Evolutionary conservation across 2,329 filamentous ascomycete genomes (phyloP).

Genomic region (Apiospora koreana): DNA sequence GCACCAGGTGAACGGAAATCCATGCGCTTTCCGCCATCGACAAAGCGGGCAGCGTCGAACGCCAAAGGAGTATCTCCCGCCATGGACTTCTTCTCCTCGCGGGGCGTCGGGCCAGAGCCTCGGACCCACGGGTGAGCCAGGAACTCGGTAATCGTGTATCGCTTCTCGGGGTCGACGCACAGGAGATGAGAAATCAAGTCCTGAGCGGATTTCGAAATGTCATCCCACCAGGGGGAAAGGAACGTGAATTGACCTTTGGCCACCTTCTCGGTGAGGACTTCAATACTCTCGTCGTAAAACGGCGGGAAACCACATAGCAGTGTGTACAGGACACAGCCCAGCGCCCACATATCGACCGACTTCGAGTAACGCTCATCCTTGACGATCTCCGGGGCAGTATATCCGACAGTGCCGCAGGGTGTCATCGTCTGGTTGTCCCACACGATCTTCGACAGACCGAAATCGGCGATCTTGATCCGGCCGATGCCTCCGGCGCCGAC

Average conservation of each 20-base stretch:
- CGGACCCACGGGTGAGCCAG: constrained; percentile 93
- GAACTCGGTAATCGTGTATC: constrained; percentile 92
- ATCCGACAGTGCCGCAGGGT: constrained; percentile 97
- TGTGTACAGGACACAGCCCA: constrained; percentile 96
- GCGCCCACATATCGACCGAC: constrained; percentile 98
- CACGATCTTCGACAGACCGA: constrained; percentile 94
- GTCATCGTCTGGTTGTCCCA: constrained; percentile 99
- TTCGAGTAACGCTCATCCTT: constrained; percentile 99
- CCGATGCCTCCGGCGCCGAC: constrained; percentile 89
- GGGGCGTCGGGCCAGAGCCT: constrained; percentile 58
- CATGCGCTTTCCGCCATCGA: constrained; percentile 66
- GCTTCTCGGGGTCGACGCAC: constrained; percentile 92
- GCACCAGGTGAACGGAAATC: constrained; percentile 96
- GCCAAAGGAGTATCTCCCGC: constrained; percentile 49
- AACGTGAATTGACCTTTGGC: constrained; percentile 97
- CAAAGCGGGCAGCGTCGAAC: constrained; percentile 57
- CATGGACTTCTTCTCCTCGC: constrained; percentile 56
- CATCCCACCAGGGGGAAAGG: constrained; percentile 98
- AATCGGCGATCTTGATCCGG: constrained; percentile 95
- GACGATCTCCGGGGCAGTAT: constrained; percentile 97
- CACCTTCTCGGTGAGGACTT: constrained; percentile 95
- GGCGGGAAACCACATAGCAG: constrained; percentile 96
- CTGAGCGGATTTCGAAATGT: constrained; percentile 92
- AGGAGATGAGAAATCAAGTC: constrained; percentile 92
- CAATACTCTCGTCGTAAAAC: constrained; percentile 98